These are phyloP conservation scores for Gymnopilus dilepis DNA, from an alignment of 768 basidiomycete species.

Conservation along the genomic window DNA sequence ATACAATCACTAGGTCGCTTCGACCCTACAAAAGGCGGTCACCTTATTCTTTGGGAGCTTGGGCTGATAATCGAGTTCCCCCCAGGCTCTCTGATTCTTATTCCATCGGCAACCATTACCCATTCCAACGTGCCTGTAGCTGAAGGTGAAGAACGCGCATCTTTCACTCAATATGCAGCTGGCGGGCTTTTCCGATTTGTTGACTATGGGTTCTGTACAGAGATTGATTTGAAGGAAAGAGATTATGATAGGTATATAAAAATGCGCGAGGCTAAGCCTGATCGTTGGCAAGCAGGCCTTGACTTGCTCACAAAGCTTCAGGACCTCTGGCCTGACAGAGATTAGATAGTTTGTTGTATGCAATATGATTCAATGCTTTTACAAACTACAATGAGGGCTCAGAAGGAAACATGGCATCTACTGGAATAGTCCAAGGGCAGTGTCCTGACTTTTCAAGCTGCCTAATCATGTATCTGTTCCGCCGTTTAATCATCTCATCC, in stretches of 20 bases:
- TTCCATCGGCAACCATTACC: conserved; percentile 9
- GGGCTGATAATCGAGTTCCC: conserved; percentile 10
- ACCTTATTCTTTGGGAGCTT: conserved; percentile 10
- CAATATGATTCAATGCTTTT: too few relatives aligned
- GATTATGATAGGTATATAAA: too few relatives aligned
- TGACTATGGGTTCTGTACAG: background rate
- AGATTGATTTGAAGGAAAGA: too few relatives aligned
- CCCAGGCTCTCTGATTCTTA: background rate
- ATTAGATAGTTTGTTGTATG: too few relatives aligned
- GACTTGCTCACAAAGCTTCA: too few relatives aligned
- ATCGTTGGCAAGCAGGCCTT: too few relatives aligned
- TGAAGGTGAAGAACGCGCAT: background rate
- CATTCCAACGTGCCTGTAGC: conserved; percentile 11
- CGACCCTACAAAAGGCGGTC: conserved; percentile 3
- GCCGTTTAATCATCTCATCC: conserved; percentile 37
- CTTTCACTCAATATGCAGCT: conserved; percentile 11
- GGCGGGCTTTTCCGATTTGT: conserved; percentile 10
- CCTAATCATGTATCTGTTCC: conserved; percentile 12
- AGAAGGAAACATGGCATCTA: conserved; percentile 7
- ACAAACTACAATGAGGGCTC: too few relatives aligned
- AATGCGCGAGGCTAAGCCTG: too few relatives aligned
- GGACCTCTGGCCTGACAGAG: too few relatives aligned
- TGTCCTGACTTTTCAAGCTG: conserved; percentile 1
- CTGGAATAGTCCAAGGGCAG: conserved; percentile 15
- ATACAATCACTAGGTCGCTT: conserved; percentile 11